These are phyloP conservation scores for Lunasporangiospora selenospora DNA, from an alignment of 192 early-diverging fungal genomes.

Conservation along the genomic window DNA sequence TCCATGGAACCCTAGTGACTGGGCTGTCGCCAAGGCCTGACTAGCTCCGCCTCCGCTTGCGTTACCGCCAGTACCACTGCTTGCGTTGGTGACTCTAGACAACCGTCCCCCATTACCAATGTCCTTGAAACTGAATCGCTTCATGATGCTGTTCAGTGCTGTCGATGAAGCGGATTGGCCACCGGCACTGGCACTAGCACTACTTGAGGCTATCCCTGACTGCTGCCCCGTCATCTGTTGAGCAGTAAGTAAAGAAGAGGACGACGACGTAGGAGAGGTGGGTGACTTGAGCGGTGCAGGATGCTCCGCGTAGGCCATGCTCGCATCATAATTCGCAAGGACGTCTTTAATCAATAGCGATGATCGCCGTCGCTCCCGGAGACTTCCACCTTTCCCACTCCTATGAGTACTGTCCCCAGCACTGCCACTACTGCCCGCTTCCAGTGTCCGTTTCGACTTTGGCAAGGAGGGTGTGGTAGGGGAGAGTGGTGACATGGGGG, in stretches of 20 bases:
- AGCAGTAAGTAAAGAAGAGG: too few species aligned
- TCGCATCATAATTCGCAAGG: slow-evolving; percentile 27
- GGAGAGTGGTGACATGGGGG: slow-evolving; percentile 23
- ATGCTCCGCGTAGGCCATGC: too few species aligned
- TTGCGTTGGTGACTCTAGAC: background rate
- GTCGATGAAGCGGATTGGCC: background rate
- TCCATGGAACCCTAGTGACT: slow-evolving; percentile 7
- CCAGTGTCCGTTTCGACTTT: too few species aligned
- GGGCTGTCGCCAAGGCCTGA: slow-evolving; percentile 14
- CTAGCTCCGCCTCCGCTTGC: slow-evolving; percentile 1
- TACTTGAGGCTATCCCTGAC: too few species aligned
- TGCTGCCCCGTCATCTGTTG: too few species aligned
- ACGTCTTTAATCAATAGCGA: slow-evolving; percentile 40
- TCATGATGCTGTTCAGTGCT: slow-evolving; percentile 23
- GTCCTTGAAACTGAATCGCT: slow-evolving; percentile 34
- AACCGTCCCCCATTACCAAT: slow-evolving; percentile 5
- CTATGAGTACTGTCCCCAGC: too few species aligned
- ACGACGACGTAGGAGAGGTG: slow-evolving; percentile 13
- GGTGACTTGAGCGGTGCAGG: slow-evolving; percentile 42
- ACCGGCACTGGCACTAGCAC: too few species aligned
- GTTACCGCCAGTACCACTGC: slow-evolving; percentile 1
- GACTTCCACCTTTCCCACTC: background rate
- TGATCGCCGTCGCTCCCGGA: slow-evolving; percentile 19
- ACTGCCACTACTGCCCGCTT: too few species aligned
- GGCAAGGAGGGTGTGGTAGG: slow-evolving; percentile 6